phyloP scores from a whole-genome alignment of 345 rosid species.

The Xanthoceras sorbifolium region DNA sequence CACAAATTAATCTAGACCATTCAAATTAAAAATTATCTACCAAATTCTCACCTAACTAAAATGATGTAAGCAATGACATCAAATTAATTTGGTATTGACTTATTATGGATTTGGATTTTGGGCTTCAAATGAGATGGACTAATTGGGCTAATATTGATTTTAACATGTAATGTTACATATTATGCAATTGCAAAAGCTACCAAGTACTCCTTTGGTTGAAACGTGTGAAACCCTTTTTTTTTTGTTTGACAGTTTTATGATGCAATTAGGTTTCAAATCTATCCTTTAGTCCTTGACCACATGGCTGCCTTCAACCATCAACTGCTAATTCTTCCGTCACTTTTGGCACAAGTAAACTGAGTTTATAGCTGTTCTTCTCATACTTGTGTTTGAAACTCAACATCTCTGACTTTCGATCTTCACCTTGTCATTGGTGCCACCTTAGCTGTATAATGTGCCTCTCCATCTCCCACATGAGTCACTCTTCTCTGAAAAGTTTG shows the following conservation, averaged over 20 bases:
- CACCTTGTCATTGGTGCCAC: slow-evolving; percentile 6
- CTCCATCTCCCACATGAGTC: slow-evolving; percentile 29
- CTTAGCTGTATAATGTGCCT: slow-evolving; percentile 18
- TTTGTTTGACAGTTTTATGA: background rate
- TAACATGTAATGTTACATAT: too few relatives aligned
- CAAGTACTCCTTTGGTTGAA: background rate
- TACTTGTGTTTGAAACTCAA: slow-evolving; percentile 17
- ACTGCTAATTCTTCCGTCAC: slow-evolving; percentile 13
- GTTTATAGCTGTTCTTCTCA: slow-evolving; percentile 29
- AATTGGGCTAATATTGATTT: too few relatives aligned
- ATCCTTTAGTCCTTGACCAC: too few relatives aligned
- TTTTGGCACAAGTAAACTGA: slow-evolving; percentile 12
- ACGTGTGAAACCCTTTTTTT: background rate
- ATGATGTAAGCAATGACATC: too few relatives aligned
- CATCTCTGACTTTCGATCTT: slow-evolving; percentile 1
- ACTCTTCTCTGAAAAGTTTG: slow-evolving; percentile 32
- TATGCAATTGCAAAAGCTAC: too few relatives aligned
- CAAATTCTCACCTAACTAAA: too few relatives aligned
- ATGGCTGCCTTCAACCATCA: slow-evolving; percentile 37
- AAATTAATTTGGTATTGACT: too few relatives aligned
- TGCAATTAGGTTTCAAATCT: background rate
- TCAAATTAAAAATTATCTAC: too few relatives aligned
- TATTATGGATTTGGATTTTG: too few relatives aligned
- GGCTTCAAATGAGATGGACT: too few relatives aligned
- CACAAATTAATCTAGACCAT: too few relatives aligned